Base-by-base conservation (phyloP, 2,329 filamentous ascomycete species). In the Ilyonectria robusta region DNA sequence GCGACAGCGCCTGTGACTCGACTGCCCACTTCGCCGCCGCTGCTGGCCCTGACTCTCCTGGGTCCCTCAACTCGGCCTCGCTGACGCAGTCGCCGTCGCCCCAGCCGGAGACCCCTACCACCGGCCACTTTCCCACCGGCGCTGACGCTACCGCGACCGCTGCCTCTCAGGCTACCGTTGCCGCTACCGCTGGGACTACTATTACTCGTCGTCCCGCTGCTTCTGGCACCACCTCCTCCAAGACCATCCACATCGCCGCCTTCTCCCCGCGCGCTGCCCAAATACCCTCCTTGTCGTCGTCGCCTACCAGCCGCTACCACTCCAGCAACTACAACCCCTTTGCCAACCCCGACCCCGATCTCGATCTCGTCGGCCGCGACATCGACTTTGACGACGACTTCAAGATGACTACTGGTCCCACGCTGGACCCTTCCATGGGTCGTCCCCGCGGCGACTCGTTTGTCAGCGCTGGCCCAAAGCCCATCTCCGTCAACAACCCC, bases 401-500 rank as follows among this genome's bases (percentile, higher is more conserved):
- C 82, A 79, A 85, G 60, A 90, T 91, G 86, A 89, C 89, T 72
- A 87, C 88, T 72, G 87, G 87, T 73, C 84, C 86, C 62, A 82
- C 84, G 70, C 86, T 89, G 76, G 88, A 91, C 80, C 84, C 85
- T 65, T 79, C 80, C 78, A 83, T 88, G 82, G 83, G 85, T 81
- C 88, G 87, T 77, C 84, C 80, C 79, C 86, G 88, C 72, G 87
- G 91, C 78, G 89, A 91, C 82, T 91, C 89, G 60, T 91, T 91
- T 79, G 87, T 89, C 78, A 89, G 87, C 81, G 87, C 88, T 65
- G 88, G 88, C 55, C 87, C 89, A 23, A 91, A 90, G 79, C 89
- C 90, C 72, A 92, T 92, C 71, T 90, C 88, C 67, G 89, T 91
- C 84, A 87, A 85, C 76, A 91, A 90, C 74, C 85, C 88, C 58